These are phyloP conservation scores for Plasmodium gaboni DNA, from an alignment of 169 alveolate species.

Conservation along the genomic window DNA sequence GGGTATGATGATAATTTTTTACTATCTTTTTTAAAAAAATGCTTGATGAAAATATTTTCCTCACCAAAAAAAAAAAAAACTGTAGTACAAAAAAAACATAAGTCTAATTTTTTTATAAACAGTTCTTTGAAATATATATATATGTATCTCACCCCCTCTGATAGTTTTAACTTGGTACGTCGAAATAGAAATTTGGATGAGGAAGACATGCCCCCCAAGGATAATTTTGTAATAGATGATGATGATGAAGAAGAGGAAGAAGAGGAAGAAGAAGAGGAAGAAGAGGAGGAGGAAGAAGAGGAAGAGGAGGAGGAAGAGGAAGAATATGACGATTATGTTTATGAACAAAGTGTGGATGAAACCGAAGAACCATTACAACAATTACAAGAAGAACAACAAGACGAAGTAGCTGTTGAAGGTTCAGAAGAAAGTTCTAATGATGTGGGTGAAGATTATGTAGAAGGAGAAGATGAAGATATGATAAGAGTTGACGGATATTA, in stretches of 20 bases:
- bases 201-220: not conserved
- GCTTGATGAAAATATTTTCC: not conserved
- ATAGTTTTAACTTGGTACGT: not conserved
- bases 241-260: not conserved
- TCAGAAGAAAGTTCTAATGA: not conserved
- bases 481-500: not conserved
- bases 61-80: too few species aligned
- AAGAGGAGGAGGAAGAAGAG: not conserved
- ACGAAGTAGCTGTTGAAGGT: not conserved
- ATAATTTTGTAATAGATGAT: not conserved
- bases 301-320: not conserved
- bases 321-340: conserved; percentile 1
- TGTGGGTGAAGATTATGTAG: conserved; percentile 6
- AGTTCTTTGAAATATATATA: too few species aligned
- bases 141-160: not conserved
- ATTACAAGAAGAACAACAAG: not conserved
- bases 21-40: not conserved
- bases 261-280: not conserved
- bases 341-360: not conserved
- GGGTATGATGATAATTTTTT: not conserved
- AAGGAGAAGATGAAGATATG: not conserved
- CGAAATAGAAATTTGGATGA: not conserved
- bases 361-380: not conserved
- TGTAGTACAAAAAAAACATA: too few species aligned
- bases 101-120: too few species aligned